phyloP scores from a whole-genome alignment of 805 yeast species.

The Monosporozyma aerobia region DNA sequence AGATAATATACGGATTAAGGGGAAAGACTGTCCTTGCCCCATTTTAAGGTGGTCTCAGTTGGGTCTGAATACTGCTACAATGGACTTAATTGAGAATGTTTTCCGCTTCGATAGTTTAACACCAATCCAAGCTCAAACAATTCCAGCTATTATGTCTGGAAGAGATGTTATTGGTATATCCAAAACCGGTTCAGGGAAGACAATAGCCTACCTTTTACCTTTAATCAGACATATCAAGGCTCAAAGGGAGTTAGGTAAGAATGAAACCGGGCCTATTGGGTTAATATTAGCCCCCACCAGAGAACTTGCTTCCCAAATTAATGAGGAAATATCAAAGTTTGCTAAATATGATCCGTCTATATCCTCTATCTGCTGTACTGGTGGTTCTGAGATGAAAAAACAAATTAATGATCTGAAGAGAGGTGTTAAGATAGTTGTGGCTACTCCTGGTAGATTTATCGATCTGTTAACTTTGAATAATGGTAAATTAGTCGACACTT shows the following conservation, averaged over 20 bases:
- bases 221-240: conserved; percentile 75
- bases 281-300: conserved; percentile 84
- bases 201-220: conserved; percentile 80
- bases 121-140: conserved; percentile 81
- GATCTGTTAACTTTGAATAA: conserved; percentile 77
- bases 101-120: conserved; percentile 59
- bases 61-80: conserved; percentile 57
- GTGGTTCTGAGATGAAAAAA: conserved; percentile 74
- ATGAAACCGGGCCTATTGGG: conserved; percentile 68
- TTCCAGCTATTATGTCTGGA: conserved; percentile 87
- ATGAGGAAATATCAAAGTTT: conserved; percentile 55
- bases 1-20: conserved; percentile 62
- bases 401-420: conserved; percentile 75
- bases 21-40: conserved; percentile 52
- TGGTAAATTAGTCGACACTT: conserved; percentile 60
- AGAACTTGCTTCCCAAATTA: conserved; percentile 80
- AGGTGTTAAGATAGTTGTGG: conserved; percentile 74
- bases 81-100: conserved; percentile 41
- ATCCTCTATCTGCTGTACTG: conserved; percentile 72
- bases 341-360: conserved; percentile 31
- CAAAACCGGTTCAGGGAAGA: conserved; percentile 94
- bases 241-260: conserved; percentile 41
- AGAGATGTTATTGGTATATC: conserved; percentile 89
- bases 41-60: conserved; percentile 70
- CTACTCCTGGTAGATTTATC: conserved; percentile 92